phyloP scores from a whole-genome alignment of 176 grass and related monocot genomes.

The Triticum dicoccoides region DNA sequence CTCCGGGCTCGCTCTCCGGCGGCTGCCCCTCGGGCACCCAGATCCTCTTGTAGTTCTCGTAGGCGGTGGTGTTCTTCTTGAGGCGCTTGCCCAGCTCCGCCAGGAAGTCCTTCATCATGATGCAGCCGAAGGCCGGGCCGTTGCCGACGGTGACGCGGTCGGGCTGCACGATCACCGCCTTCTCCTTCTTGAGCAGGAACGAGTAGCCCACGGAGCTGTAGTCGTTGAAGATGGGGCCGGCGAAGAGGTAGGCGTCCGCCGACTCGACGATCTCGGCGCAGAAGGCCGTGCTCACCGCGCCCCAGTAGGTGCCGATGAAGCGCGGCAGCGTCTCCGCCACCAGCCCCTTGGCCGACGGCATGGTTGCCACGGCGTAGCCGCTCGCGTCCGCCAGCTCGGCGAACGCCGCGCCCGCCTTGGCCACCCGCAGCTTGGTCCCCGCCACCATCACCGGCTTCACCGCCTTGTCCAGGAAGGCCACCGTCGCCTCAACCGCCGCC shows the following conservation, averaged over 20 bases:
- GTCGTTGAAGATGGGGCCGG: constrained; percentile 86
- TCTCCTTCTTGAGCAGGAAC: constrained; percentile 55
- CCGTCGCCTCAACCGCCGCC: constrained; percentile 45
- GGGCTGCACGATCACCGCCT: constrained; percentile 74
- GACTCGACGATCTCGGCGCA: constrained; percentile 86
- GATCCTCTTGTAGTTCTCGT: constrained; percentile 67
- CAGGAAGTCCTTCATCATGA: constrained; percentile 78
- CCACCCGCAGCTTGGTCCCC: constrained; percentile 49
- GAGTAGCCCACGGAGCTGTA: constrained; percentile 89
- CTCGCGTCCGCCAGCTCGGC: constrained; percentile 46
- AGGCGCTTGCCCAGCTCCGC: constrained; percentile 36
- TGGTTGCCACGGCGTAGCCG: constrained; percentile 30
- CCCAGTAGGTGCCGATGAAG: constrained; percentile 92
- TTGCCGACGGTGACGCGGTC: constrained; percentile 68
- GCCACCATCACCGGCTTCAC: constrained; percentile 52
- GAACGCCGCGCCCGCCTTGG: constrained; percentile 42
- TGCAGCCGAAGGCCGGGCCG: constrained; percentile 69
- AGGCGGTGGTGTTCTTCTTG: constrained; percentile 54
- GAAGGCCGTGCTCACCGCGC: constrained; percentile 72
- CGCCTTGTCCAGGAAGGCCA: constrained; percentile 48
- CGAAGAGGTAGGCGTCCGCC: constrained; percentile 73
- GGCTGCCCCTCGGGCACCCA: constrained; percentile 58
- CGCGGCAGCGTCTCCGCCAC: constrained; percentile 51
- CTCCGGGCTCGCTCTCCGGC: constrained; percentile 25
- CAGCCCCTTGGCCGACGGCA: constrained; percentile 63